Conservation (phyloP, 1,284 basidiomycete species). For the Cryptococcus sp. region DNA sequence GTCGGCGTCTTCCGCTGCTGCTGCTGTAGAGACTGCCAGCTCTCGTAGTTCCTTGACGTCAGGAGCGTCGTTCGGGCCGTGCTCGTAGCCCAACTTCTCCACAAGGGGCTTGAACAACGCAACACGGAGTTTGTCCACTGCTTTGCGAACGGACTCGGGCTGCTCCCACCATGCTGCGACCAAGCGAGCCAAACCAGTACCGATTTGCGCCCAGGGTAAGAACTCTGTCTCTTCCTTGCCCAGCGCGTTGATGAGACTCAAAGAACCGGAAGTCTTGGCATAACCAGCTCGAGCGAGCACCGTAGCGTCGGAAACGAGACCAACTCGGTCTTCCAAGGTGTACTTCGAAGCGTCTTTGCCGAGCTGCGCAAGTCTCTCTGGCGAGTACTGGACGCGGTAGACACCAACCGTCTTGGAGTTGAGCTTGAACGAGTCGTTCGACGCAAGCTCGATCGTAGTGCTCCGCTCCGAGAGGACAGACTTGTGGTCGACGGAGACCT, state of each 20-base stretch:
- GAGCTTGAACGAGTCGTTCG: slow-evolving; percentile 74
- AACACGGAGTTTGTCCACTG: slow-evolving; percentile 66
- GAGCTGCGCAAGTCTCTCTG: slow-evolving; percentile 76
- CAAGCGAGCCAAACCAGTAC: slow-evolving; percentile 59
- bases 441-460: slow-evolving; percentile 68
- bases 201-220: slow-evolving; percentile 51
- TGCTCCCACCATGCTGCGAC: slow-evolving; percentile 84
- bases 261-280: slow-evolving; percentile 70
- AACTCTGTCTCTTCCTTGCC: slow-evolving; percentile 69
- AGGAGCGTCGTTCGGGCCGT: slow-evolving; percentile 66
- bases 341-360: slow-evolving; percentile 79
- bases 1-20: slow-evolving; percentile 65
- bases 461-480: slow-evolving; percentile 72
- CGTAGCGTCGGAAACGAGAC: slow-evolving; percentile 78
- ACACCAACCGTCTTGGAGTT: slow-evolving; percentile 89
- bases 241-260: slow-evolving; percentile 71
- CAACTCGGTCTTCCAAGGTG: slow-evolving; percentile 81
- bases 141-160: slow-evolving; percentile 63
- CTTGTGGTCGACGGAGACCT: slow-evolving; percentile 64
- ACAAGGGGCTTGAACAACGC: slow-evolving; percentile 81
- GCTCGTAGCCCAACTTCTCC: slow-evolving; percentile 77
- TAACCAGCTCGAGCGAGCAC: slow-evolving; percentile 80
- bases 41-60: slow-evolving; percentile 77
- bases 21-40: slow-evolving; percentile 69
- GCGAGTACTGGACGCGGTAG: slow-evolving; percentile 82